Conservation (phyloP, 140 eudicot species). For the Senecio squalidus region DNA sequence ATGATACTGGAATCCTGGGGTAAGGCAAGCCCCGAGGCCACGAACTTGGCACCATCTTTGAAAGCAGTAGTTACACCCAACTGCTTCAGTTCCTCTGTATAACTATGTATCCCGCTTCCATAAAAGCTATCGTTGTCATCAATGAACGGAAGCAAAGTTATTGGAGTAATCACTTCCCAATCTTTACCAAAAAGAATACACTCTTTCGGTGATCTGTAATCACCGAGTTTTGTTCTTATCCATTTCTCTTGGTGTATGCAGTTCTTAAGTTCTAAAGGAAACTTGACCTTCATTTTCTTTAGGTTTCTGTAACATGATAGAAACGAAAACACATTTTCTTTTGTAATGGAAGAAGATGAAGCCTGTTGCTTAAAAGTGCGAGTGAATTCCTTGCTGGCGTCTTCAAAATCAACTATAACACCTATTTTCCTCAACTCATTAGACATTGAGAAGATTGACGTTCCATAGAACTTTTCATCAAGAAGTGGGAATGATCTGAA, state of each 20-base stretch:
- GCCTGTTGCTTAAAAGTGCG: conserved; percentile 35
- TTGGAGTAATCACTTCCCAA: conserved; percentile 40
- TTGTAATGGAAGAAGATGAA: conserved; percentile 23
- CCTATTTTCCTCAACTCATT: conserved; percentile 39
- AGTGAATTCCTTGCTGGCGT: conserved; percentile 31
- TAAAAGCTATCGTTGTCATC: conserved; percentile 38
- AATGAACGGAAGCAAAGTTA: conserved; percentile 42
- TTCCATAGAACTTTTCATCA: conserved; percentile 44
- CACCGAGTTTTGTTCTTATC: conserved; percentile 50
- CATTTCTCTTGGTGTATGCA: conserved; percentile 37
- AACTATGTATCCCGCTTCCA: conserved; percentile 31
- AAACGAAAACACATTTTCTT: conserved; percentile 27
- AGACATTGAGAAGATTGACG: conserved; percentile 14
- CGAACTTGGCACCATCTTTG: conserved; percentile 32
- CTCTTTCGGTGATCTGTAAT: conserved; percentile 35
- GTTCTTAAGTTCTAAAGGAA: conserved; percentile 28
- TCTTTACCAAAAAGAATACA: conserved; percentile 38
- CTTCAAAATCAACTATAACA: conserved; percentile 37
- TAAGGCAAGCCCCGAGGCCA: conserved; percentile 25
- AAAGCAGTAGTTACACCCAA: conserved; percentile 34
- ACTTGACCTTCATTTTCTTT: not conserved
- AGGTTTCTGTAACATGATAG: conserved; percentile 30
- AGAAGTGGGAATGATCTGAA: conserved; percentile 35
- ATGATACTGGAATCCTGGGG: conserved; percentile 30
- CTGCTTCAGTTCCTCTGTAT: conserved; percentile 27